Evolutionary conservation across 164 flowering plant genomes (phyloP), one percentile per base, ranked within the genome.

Genomic region (Macadamia tetraphylla): DNA sequence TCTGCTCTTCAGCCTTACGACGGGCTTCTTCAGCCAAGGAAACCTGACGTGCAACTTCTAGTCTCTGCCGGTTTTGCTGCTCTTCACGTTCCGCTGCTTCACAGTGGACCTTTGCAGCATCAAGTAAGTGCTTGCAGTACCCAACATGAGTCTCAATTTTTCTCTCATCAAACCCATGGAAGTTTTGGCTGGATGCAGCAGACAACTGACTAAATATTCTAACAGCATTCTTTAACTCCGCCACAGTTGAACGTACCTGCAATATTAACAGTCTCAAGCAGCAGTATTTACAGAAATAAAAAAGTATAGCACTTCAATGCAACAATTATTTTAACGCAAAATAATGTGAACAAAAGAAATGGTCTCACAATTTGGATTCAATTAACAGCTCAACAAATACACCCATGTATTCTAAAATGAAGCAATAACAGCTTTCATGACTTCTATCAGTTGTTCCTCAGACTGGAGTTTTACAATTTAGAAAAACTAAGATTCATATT

Each of bases 141-240:
- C 82, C 91, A 71, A 94, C 96, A 80, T 94, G 99, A 9, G 98
- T 94, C 52, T 88, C 94, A 70, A 92, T 92, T 73, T 94, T 94
- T 80, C 86, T 94, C 83, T 88, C 92, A 81, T 94, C 99, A 85
- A 94, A 92, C 60, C 98, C 98, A 79, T 94, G 96, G 66, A 84
- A 71, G 43, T 92, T 92, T 71, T 82, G 88, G 80, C 86, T 85
- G 70, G 92, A 88, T 63, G 92, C 87, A 43, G 88, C 87, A 74
- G 97, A 89, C 73, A 94, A 78, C 76, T 86, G 91, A 74, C 89
- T 86, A 76, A 94, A 94, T 30, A 92, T 72, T 63, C 98, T 86
- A 69, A 94, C 90, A 72, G 99, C 99, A 84, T 90, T 94, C 81
- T 81, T 88, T 48, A 90, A 80, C 80, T 94, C 99, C 17, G 92